Evolutionary conservation across 805 yeast species (phyloP), one percentile per base, ranked within the genome.

Genomic region (Debaryomyces maramus): DNA sequence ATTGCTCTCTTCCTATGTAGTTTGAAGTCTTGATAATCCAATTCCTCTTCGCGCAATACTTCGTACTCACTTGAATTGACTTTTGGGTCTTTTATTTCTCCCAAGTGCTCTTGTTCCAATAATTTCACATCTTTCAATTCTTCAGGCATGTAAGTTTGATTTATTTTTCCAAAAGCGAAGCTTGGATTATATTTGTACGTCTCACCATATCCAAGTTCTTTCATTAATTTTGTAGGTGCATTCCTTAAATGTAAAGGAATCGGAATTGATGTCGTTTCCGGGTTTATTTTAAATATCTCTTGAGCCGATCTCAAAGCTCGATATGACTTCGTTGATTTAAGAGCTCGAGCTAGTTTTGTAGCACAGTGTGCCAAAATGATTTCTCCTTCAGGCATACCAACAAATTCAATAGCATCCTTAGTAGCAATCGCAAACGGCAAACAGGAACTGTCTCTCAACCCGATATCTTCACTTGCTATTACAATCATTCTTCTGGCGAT

Each of bases 331-430:
- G 93, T 89, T 7, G 95, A 85, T 60, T 93, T 93, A 0, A 81
- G 80, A 0, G 97, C 95, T 39, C 79, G 65, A 0, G 97, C 95
- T 17, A 93, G 67, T 50, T 90, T 86, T n/a, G 85, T 88, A 1
- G 95, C 90, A 61, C 97, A 89, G 51, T 93, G 98, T 0, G 89
- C 98, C 31, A 93, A 63, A 5, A 88, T 81, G 17, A 87, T 72
- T 57, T 90, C 96, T 2, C 93, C 91, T 55, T 93, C 99, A 0
- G 99, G 99, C 75, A 93, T 70, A 0, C 99, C 99, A 15, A 93
- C 76, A 60, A 85, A 86, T 65, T 88, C 89, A 3, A 87, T 83
- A 0, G 97, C 88, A 31, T 88, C 87, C 58, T 86, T 87, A 0
- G 95, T 78, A 0, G 97, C 81, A 3, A 85, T 73, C 1, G 96